Evolutionary conservation across 306 rosid species (phyloP).

Genomic region (Luffa acutangula): DNA sequence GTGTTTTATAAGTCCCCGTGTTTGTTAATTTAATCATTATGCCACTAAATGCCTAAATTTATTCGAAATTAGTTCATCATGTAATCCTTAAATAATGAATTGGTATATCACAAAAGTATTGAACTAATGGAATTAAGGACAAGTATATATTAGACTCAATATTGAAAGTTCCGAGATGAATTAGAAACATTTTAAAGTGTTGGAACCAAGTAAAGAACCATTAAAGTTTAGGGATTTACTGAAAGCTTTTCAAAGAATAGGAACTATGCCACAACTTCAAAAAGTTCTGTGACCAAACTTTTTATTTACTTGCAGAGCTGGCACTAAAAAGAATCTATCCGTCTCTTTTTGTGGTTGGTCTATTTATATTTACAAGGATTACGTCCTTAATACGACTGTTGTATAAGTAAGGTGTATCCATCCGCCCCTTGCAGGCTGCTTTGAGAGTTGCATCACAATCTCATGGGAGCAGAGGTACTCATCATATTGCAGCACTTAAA

Average conservation of each 20-base stretch:
- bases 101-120: not conserved
- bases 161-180: not conserved
- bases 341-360: not conserved
- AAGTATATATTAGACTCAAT: not conserved
- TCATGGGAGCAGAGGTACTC: conserved; percentile 26
- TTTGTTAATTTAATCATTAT: not conserved
- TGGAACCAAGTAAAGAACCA: not conserved
- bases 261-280: not conserved
- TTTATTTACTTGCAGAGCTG: not conserved
- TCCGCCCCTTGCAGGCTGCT: conserved; percentile 52
- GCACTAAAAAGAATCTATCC: not conserved
- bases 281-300: not conserved
- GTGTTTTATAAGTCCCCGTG: not conserved
- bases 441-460: conserved; percentile 44
- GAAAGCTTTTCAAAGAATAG: not conserved
- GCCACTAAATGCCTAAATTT: not conserved
- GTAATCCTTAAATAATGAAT: not conserved
- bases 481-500: conserved; percentile 29
- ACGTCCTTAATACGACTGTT: not conserved
- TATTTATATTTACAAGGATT: not conserved
- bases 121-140: not conserved
- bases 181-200: not conserved
- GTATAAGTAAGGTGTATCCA: not conserved
- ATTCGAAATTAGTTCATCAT: not conserved
- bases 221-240: not conserved